Evolutionary conservation across 129 eudicot species (phyloP).

Genomic region (Tagetes patula): DNA sequence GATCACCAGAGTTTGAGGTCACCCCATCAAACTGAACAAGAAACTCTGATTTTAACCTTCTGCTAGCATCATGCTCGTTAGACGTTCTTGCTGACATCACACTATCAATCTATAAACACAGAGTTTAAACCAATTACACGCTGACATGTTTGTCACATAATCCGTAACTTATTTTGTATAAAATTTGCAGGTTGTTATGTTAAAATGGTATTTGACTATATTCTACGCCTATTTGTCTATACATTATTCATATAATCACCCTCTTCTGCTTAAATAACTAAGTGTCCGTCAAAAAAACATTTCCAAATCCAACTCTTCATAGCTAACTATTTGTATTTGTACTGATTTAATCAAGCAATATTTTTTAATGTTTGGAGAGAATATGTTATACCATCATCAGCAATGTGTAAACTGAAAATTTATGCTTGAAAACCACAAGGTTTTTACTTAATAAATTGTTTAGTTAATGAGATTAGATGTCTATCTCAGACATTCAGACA

Average conservation of each 20-base stretch:
- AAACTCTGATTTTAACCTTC: conserved; percentile 95
- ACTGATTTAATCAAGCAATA: not conserved
- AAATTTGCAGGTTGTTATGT: not conserved
- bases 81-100: conserved; percentile 93
- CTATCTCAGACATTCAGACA: not conserved
- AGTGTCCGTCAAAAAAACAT: not conserved
- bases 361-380: no score
- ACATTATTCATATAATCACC: not conserved
- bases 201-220: not conserved
- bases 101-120: conserved; percentile 72
- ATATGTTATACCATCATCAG: no score
- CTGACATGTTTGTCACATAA: not conserved
- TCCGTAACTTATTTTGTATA: not conserved
- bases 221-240: not conserved
- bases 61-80: conserved; percentile 97
- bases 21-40: conserved; percentile 99
- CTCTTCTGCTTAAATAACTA: not conserved
- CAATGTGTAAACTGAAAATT: no score
- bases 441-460: not conserved
- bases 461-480: not conserved
- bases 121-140: conserved; percentile 11
- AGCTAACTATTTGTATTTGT: not conserved
- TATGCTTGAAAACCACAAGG: not conserved
- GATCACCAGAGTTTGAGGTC: conserved; percentile 72
- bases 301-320: not conserved